Conservation (phyloP, 257 asterid genomes). For the Solanum neorickii region DNA sequence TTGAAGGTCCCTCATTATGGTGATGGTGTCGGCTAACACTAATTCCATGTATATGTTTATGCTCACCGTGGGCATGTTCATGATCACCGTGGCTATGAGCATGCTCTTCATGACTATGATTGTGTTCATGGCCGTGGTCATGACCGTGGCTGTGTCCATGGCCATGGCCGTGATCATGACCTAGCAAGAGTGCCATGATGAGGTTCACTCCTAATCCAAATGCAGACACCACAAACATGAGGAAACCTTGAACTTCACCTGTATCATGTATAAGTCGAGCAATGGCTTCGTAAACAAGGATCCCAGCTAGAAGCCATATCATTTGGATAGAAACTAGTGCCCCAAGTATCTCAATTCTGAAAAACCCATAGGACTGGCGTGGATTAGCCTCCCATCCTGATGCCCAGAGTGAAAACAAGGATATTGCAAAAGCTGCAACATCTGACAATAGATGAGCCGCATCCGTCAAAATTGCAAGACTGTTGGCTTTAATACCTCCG, state of each 20-base stretch:
- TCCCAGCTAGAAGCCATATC: slow-evolving; percentile 95
- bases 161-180: slow-evolving; percentile 63
- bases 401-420: slow-evolving; percentile 87
- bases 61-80: slow-evolving; percentile 29
- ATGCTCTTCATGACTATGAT: slow-evolving; percentile 20
- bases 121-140: slow-evolving; percentile 15
- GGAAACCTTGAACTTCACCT: slow-evolving; percentile 75
- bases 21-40: slow-evolving; percentile 30
- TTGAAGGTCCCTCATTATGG: slow-evolving; percentile 16
- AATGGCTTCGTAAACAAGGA: slow-evolving; percentile 87
- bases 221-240: slow-evolving; percentile 78
- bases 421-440: slow-evolving; percentile 88
- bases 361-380: slow-evolving; percentile 88
- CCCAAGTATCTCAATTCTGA: slow-evolving; percentile 81
- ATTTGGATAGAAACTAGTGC: slow-evolving; percentile 79
- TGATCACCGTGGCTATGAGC: slow-evolving; percentile 28
- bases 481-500: slow-evolving; percentile 87
- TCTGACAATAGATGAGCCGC: slow-evolving; percentile 89
- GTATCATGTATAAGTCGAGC: slow-evolving; percentile 40
- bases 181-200: slow-evolving; percentile 68
- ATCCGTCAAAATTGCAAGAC: slow-evolving; percentile 78
- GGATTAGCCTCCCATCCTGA: slow-evolving; percentile 97
- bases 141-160: slow-evolving; percentile 40
- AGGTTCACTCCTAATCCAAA: slow-evolving; percentile 73
- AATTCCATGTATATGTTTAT: slow-evolving; percentile 34